phyloP scores from a whole-genome alignment of 192 early-diverging fungal species.

The Backusella morwellensis region DNA sequence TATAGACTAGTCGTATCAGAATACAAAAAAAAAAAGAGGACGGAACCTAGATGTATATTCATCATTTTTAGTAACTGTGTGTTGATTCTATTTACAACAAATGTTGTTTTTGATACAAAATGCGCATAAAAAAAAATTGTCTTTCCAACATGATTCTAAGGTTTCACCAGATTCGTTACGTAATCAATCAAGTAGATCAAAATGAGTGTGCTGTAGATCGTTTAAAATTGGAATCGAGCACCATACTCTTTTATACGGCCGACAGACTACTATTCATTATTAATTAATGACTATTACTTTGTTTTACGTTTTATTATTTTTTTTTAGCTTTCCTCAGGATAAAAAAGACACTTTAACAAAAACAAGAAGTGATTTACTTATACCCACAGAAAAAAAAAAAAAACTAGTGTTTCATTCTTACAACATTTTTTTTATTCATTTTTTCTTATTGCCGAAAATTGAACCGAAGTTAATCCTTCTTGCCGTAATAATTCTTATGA shows the following conservation, averaged over 20 bases:
- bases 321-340: not conserved
- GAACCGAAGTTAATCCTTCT: not conserved
- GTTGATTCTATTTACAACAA: no score
- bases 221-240: not conserved
- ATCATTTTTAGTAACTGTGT: no score
- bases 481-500: not conserved
- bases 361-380: not conserved
- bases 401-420: not conserved
- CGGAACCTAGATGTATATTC: no score
- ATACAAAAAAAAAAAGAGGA: no score
- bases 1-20: no score
- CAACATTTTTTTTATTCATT: not conserved
- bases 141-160: not conserved
- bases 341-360: not conserved
- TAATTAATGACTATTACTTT: no score
- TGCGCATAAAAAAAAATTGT: not conserved
- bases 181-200: not conserved
- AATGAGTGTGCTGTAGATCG: not conserved
- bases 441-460: not conserved
- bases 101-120: not conserved
- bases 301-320: not conserved
- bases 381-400: not conserved
- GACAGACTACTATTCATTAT: not conserved
- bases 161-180: not conserved
- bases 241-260: not conserved